phyloP scores from a whole-genome alignment of 179 eudicot species.

The Heliamphora pulchella region DNA sequence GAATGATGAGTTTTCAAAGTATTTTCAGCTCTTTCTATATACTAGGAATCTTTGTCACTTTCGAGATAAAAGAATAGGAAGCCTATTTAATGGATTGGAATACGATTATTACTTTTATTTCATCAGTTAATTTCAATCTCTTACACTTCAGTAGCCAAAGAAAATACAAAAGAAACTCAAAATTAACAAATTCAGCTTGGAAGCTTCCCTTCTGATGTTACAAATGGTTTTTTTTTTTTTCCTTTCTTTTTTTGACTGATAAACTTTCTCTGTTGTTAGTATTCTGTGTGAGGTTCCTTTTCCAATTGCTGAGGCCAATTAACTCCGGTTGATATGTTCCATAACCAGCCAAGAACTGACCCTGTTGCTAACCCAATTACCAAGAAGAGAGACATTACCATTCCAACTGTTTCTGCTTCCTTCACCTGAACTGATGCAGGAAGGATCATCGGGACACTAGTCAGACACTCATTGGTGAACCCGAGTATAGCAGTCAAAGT shows the following conservation, averaged over 20 bases:
- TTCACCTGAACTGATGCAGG: constrained; percentile 31
- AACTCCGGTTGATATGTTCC: constrained; percentile 25
- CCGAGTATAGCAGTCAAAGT: constrained; percentile 33
- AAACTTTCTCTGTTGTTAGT: too few species aligned
- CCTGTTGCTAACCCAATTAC: background rate
- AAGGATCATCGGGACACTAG: constrained; percentile 41
- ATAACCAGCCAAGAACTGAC: constrained; percentile 44
- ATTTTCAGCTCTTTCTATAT: background rate
- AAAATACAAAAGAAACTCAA: background rate
- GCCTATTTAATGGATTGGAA: background rate
- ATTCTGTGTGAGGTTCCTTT: background rate
- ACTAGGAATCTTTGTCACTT: background rate
- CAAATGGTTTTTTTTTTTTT: background rate
- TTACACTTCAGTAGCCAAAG: too few species aligned
- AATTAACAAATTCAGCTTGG: background rate
- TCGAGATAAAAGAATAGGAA: background rate
- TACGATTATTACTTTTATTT: background rate
- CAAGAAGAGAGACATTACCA: constrained; percentile 24
- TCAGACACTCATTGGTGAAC: constrained; percentile 36
- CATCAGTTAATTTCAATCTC: background rate
- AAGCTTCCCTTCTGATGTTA: background rate
- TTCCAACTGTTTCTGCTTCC: constrained; percentile 37
- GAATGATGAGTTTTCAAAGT: background rate
- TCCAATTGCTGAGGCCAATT: background rate
- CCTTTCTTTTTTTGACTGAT: background rate